Base-by-base conservation (phyloP, 768 basidiomycete genomes). In the Psilocybe subaeruginosa region DNA sequence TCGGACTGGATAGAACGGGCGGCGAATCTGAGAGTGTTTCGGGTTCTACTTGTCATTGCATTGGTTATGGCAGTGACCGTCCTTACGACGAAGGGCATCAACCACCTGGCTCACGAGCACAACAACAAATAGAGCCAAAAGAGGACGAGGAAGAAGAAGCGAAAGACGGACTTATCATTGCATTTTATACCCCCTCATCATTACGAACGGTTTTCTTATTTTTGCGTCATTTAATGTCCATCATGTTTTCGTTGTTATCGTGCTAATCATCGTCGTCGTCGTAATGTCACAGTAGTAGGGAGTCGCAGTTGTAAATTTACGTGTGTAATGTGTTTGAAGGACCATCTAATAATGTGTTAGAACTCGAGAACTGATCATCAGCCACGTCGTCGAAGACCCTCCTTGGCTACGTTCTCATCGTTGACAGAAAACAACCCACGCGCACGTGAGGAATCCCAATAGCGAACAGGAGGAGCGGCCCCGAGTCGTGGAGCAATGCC, bases 1-100 rank as follows among this genome's bases (percentile, higher is more conserved):
- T 58, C 57, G 16, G 57, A 58, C 23, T 58, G 57, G 57, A 58
- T 58, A 5, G 57, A 49, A 29, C 23, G 14, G 11, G 19, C 48
- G 2, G 0, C 49, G 35, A 35, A 5, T n/a, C 57, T 37, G 33
- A 49, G 35, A n/a, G 37, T 58, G 8, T 39, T 58, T 3, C 33
- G 37, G 8, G 33, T 46, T 29, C 8, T 58, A 1, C 8, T 43
- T 12, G 41, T 11, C 14, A 27, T 50, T 8, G 27, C 33, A 30
- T 8, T 35, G 17, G 48, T 29, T 2, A 46, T 37, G 1, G 48
- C 39, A 23, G 57, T 46, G 14, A 43, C 35, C 17, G 57, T 37
- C 19, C 23, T 58, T 12, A 43, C 47, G 30, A 35, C 56, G 46
- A 57, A 57, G 46, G 27, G 9, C 6, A 9, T 46, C 16, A 46